Conservation (phyloP, 352 stramenopile species). For the Phytophthora vignae region DNA sequence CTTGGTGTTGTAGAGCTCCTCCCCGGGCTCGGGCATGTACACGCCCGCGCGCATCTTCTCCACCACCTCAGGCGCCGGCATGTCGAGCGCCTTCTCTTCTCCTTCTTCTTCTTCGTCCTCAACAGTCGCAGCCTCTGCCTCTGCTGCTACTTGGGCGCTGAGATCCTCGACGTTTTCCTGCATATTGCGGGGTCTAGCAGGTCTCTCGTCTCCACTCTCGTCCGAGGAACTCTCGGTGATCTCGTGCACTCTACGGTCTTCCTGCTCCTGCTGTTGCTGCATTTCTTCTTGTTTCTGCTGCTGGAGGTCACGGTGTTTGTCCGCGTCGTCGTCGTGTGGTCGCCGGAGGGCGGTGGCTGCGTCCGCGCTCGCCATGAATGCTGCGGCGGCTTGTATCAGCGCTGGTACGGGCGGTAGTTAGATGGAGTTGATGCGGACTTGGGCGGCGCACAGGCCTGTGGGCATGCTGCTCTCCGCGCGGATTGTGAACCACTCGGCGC, state of each 20-base stretch:
- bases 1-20: slow-evolving; percentile 41
- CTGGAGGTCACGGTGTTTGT: background rate
- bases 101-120: background rate
- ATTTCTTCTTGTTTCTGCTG: background rate
- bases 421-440: slow-evolving; percentile 5
- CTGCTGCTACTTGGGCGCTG: background rate
- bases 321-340: slow-evolving; percentile 6
- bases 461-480: slow-evolving; percentile 28
- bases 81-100: slow-evolving; percentile 19
- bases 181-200: background rate
- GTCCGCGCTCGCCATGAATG: slow-evolving; percentile 23
- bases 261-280: slow-evolving; percentile 1
- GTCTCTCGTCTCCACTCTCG: slow-evolving; percentile 36
- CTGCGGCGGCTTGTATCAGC: background rate
- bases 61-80: slow-evolving; percentile 20
- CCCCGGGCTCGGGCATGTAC: slow-evolving; percentile 26
- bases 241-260: slow-evolving; percentile 34
- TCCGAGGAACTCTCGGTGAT: slow-evolving; percentile 54
- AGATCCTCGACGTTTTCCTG: background rate
- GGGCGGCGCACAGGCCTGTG: slow-evolving; percentile 27
- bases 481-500: slow-evolving; percentile 40
- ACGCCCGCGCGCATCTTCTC: slow-evolving; percentile 30
- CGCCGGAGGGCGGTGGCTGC: background rate
- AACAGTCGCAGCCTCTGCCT: background rate
- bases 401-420: background rate